Evolutionary conservation across 371 early-diverging fungal genomes (phyloP).

Genomic region (Mucor plumbeus): DNA sequence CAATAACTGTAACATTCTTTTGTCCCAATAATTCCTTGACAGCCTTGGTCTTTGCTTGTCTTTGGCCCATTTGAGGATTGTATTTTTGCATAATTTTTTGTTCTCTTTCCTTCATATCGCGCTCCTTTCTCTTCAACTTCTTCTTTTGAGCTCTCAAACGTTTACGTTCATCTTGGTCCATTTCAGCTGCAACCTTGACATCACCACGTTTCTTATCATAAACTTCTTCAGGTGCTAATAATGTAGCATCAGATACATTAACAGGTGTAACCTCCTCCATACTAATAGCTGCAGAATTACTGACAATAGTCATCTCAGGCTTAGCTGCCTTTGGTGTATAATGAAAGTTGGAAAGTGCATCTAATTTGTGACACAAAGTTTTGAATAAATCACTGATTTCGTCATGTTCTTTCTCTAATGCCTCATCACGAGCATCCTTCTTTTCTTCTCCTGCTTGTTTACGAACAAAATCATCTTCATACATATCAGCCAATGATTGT

Average conservation of each 20-base stretch:
- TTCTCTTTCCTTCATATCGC: conserved; percentile 62
- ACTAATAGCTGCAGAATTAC: conserved; percentile 86
- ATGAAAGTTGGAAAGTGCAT: conserved; percentile 93
- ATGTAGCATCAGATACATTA: conserved; percentile 79
- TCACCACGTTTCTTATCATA: conserved; percentile 73
- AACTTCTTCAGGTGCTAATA: conserved; percentile 92
- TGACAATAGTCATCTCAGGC: conserved; percentile 79
- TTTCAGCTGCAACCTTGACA: conserved; percentile 71
- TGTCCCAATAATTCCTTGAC: conserved; percentile 74
- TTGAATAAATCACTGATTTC: conserved; percentile 80
- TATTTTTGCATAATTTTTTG: conserved; percentile 56
- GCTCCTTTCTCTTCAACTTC: conserved; percentile 63
- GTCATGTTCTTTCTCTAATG: conserved; percentile 75
- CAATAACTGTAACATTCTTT: conserved; percentile 67
- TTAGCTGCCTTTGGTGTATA: conserved; percentile 82
- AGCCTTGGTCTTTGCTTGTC: conserved; percentile 67
- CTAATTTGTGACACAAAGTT: conserved; percentile 79
- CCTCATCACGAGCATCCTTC: conserved; percentile 75
- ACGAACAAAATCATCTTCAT: conserved; percentile 88
- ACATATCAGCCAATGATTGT: conserved; percentile 89
- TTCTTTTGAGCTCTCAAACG: conserved; percentile 71
- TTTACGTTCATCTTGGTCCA: conserved; percentile 76
- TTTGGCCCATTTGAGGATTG: conserved; percentile 59
- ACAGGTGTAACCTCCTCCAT: conserved; percentile 97
- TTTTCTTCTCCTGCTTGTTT: conserved; percentile 58